Evolutionary conservation across 805 yeast genomes (phyloP), one percentile per base, ranked within the genome.

Genomic region (Kluyveromyces nonfermentans): DNA sequence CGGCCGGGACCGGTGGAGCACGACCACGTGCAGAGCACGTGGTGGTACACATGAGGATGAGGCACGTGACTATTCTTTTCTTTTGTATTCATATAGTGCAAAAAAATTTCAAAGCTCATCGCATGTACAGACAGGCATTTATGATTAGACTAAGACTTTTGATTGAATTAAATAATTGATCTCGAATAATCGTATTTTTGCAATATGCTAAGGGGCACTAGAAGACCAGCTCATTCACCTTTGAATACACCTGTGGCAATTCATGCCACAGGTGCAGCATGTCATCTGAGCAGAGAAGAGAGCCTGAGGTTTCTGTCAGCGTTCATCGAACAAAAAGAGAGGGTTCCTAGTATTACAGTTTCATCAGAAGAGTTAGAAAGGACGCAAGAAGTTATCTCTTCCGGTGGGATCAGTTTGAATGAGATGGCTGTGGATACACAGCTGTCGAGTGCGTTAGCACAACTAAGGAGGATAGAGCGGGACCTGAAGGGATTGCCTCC

Each of bases 401-500:
- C 40, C 9, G 42, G 37, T 4, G 41, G 37, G 6, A 33, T 17
- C 21, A 40, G 41, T 19, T 47, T 42, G 19, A 46, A 43, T 17
- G 39, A 43, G 12, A 47, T 46, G n/a, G 46, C 45, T 1, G 52
- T 54, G 37, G 56, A 57, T 38, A 53, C 55, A 18, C 61, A 62
- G 33, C 55, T 64, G 41, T 36, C 60, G 41, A 43, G 60, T 18
- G 59, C 69, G 5, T 20, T 69, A 9, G 57, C 84, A 46, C 95
- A 85, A 66, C 68, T 85, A 54, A 74, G 71, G 54, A 73, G 95
- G 59, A 68, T 84, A 34, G 90, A 82, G 57, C 74, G 95, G 64
- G 86, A 82, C 50, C 74, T 85, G 51, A 70, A 87, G 51, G 95
- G 95, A 1, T 71, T 85, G 46, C 90, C 94, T 8, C 94, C 95